Percentiles rank a stretch among this genome's conserved stretches.
Evolutionary conservation across 768 basidiomycete species (phyloP).

Genomic region (Phylloporus sp.): DNA sequence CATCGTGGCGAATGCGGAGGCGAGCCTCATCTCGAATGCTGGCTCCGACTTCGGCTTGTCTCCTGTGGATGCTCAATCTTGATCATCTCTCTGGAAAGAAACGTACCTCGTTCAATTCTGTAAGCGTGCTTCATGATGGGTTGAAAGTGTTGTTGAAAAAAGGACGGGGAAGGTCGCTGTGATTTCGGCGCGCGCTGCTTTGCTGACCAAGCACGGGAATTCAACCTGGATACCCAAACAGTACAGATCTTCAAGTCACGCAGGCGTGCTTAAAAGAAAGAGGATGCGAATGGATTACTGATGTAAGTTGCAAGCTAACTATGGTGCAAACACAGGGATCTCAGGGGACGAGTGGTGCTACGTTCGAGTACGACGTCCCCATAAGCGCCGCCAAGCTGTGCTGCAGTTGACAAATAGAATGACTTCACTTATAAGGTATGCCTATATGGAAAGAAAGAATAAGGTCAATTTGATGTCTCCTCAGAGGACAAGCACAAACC

Average conservation of each 20-base stretch:
- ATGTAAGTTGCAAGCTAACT: neutral
- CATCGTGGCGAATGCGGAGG: constrained; percentile 14
- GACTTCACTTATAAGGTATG: constrained; percentile 28
- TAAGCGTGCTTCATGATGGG: neutral
- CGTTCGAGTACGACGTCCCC: neutral
- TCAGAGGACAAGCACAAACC: constrained; percentile 28
- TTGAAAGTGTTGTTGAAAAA: neutral
- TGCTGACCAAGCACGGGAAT: no score
- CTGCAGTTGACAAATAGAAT: neutral
- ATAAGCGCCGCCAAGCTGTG: neutral
- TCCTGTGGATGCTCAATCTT: neutral
- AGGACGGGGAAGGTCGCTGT: no score
- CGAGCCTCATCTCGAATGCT: constrained; percentile 18
- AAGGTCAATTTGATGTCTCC: neutral
- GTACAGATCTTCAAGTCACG: constrained; percentile 3
- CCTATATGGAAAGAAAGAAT: constrained; percentile 15
- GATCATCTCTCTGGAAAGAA: neutral
- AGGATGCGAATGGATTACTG: neutral
- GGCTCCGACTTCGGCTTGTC: constrained; percentile 16
- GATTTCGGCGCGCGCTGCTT: no score
- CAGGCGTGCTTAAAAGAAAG: neutral
- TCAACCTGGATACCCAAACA: no score
- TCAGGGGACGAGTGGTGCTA: neutral
- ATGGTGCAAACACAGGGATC: neutral
- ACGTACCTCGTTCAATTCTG: constrained; percentile 14